A percentile compares a stretch with the other conserved stretches of the same genome.
Evolutionary conservation across 768 basidiomycete genomes (phyloP).

Genomic region (Boletus fagicola): DNA sequence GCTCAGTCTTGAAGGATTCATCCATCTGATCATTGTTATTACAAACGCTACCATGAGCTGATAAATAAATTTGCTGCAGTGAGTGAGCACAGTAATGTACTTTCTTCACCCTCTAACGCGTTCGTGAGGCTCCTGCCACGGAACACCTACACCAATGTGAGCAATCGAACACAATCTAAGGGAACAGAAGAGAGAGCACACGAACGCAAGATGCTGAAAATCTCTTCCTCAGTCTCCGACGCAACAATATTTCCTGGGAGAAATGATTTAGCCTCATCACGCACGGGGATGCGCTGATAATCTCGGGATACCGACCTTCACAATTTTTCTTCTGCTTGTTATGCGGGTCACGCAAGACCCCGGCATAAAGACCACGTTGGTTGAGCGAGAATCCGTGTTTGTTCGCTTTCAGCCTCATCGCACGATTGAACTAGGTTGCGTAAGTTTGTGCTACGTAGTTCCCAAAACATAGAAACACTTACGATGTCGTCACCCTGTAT

Average conservation of each 20-base stretch:
- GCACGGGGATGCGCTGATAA: background rate
- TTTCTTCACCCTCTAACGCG: constrained; percentile 45
- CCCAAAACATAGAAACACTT: constrained; percentile 26
- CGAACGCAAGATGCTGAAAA: constrained; percentile 68
- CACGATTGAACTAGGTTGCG: constrained; percentile 75
- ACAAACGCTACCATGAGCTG: background rate
- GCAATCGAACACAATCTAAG: background rate
- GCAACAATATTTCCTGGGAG: constrained; percentile 63
- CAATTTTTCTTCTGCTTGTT: constrained; percentile 60
- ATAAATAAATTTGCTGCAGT: background rate
- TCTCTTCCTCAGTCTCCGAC: constrained; percentile 83
- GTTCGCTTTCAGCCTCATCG: constrained; percentile 80
- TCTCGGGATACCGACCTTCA: constrained; percentile 40
- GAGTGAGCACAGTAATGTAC: background rate
- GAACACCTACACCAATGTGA: constrained; percentile 45
- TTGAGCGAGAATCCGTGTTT: constrained; percentile 83
- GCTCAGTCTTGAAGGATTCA: no score
- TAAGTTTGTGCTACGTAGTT: background rate
- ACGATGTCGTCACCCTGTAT: constrained; percentile 88
- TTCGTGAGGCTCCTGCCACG: constrained; percentile 82
- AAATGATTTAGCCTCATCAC: background rate
- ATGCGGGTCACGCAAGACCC: constrained; percentile 67
- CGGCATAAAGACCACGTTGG: constrained; percentile 76
- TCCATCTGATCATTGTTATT: background rate
- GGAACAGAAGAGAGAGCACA: background rate